Evolutionary conservation across 257 asterid genomes (phyloP), one percentile per base, ranked within the genome.

Genomic region (Cinchona pubescens): DNA sequence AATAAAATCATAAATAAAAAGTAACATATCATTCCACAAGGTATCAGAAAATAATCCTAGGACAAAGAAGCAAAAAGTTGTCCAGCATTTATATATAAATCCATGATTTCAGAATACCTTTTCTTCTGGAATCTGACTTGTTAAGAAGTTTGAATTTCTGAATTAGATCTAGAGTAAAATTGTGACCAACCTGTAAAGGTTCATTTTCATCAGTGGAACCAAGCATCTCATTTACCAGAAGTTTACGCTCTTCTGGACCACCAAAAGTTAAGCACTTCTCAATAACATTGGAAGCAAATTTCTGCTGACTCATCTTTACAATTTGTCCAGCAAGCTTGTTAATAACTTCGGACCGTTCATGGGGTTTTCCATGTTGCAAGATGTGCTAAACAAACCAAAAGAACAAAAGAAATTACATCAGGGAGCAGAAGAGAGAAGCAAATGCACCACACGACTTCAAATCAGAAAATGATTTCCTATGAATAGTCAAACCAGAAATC

Each of bases 281-380:
- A 16, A 94, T 88, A 29, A 94, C 97, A 71, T 94, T 94, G 43
- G 98, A 94, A 46, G 98, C 98, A 16, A 86, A 94, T 68, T 93
- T 93, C 79, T 93, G 97, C 79, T 89, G 96, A 60, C 98, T 94
- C 97, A 94, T 89, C 89, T 85, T 89, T 76, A 90, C 96, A 23
- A 94, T 86, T 72, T 94, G 96, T 42, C 97, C 98, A 0, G 96
- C 89, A 42, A 94, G 95, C 77, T 88, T 86, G 78, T 85, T 62
- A 34, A 90, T 90, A 60, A 94, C 89, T 49, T 82, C 81, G 62
- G 97, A 83, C 59, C 91, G 89, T 70, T 94, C 93, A 1, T 86
- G 90, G 15, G 97, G 90, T 60, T 85, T 89, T 21, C 98, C 95
- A 3, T 89, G 92, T 85, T 90, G 91, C 76, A 94, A 87, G 27